phyloP scores from a whole-genome alignment of 768 basidiomycete genomes.

The Floccularia luteovirens region DNA sequence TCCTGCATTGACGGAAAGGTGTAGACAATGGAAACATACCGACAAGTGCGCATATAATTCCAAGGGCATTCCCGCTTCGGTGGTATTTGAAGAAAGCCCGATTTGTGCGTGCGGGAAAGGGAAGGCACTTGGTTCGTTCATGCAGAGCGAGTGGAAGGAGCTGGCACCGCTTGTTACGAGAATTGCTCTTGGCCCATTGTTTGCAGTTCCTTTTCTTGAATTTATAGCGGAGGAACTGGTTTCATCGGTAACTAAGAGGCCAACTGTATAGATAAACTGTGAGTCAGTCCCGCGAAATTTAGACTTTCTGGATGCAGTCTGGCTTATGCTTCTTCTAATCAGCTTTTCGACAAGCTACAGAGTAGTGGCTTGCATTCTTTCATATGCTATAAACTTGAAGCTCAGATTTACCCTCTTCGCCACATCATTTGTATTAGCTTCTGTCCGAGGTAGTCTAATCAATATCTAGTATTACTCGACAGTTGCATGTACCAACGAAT shows the following conservation, averaged over 20 bases:
- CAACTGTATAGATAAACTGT: too few species aligned
- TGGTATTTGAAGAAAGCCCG: constrained; percentile 27
- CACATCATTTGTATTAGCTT: constrained; percentile 9
- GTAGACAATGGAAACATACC: constrained; percentile 43
- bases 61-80: constrained; percentile 27
- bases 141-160: constrained; percentile 22
- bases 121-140: constrained; percentile 32
- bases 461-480: too few species aligned
- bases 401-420: constrained; percentile 11
- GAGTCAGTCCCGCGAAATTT: too few species aligned
- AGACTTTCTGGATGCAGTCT: too few species aligned
- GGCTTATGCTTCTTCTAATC: constrained; percentile 41
- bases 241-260: too few species aligned
- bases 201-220: constrained; percentile 43
- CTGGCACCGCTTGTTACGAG: constrained; percentile 39
- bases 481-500: too few species aligned
- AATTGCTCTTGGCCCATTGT: constrained; percentile 45
- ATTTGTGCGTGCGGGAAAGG: constrained; percentile 50
- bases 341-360: constrained; percentile 31
- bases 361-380: constrained; percentile 32
- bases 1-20: constrained; percentile 43
- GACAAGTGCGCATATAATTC: constrained; percentile 38
- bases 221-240: too few species aligned
- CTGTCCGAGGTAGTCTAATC: not conserved
- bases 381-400: constrained; percentile 28